Conservation (phyloP, 2,329 filamentous ascomycete species). For the Sclerotinia spermophila region DNA sequence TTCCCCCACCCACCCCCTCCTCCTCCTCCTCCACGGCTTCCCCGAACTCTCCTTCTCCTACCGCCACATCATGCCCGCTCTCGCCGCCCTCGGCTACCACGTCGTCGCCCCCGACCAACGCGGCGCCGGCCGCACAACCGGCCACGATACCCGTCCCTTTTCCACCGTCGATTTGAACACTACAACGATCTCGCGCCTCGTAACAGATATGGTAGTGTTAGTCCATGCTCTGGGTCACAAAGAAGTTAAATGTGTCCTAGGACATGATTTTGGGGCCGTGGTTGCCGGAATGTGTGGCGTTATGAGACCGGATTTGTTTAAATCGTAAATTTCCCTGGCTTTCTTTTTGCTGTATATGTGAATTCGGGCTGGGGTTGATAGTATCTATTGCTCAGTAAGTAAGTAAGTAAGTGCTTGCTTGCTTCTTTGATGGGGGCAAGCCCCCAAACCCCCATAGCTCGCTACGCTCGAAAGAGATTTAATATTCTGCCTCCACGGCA, state of each 20-base stretch:
- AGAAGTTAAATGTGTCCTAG: conserved; percentile 55
- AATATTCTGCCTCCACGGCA: neutral
- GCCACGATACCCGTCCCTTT: conserved; percentile 52
- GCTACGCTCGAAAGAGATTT: neutral
- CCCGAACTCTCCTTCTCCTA: conserved; percentile 68
- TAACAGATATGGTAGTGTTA: conserved; percentile 59
- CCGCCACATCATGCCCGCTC: conserved; percentile 57
- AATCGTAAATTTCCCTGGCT: conserved; percentile 38
- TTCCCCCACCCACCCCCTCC: conserved; percentile 46
- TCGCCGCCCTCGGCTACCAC: conserved; percentile 60
- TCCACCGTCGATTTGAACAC: conserved; percentile 52
- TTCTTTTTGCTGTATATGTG: neutral
- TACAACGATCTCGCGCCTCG: conserved; percentile 55
- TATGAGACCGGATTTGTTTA: conserved; percentile 62
- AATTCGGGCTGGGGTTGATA: fast-evolving
- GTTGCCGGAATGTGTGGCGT: conserved; percentile 56
- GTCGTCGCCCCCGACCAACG: conserved; percentile 66
- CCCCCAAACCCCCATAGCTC: neutral
- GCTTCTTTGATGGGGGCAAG: neutral
- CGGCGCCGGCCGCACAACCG: conserved; percentile 63
- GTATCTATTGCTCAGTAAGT: neutral
- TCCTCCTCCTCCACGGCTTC: conserved; percentile 63
- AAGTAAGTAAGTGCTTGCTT: neutral
- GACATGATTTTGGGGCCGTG: conserved; percentile 65
- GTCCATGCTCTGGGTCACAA: conserved; percentile 58